Base-by-base conservation (phyloP, 1,139 yeast species). In the Yamadazyma dendronema region DNA sequence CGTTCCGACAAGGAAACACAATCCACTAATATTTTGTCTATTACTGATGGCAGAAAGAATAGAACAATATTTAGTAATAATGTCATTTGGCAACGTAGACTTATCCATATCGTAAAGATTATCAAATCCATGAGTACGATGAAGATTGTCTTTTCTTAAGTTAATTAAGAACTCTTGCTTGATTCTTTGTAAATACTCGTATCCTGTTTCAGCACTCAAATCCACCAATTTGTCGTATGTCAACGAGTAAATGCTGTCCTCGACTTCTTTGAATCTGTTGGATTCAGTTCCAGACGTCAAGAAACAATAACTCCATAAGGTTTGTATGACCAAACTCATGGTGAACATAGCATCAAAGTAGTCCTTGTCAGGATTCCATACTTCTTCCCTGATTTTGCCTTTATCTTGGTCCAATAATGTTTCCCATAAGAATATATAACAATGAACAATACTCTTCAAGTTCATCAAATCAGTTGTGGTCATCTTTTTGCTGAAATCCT, bases 391-490 rank as follows among this genome's bases (percentile, higher is more conserved):
- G 43, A 65, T 65, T 41, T 60, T 61, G 31, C 79, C 76, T 4
- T 32, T 34, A 7, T 37, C 39, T 32, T 70, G 58, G 17, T 40
- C 42, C 31, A 82, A 57, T 61, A 81, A 73, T 54, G 79, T 67
- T 43, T 81, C 84, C 75, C 84, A 81, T 16, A 81, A 55, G 30
- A 78, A 63, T 51, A 80, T 62, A 51, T 77, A 81, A 41, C 85
- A 80, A 53, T 81, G 86, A 6, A 82, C 64, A n/a, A 81, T 77
- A 31, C 79, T 53, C 26, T 70, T 58, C 27, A 61, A 44, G 43
- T 68, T 68, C 16, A 64, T 56, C 32, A 59, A 36, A 29, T 67
- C 70, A 31, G 47, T 71, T 7, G 66, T 30, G 4, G 38, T 52
- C 10, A 52, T 46, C 23, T 52, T 47, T 37, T 10, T 50, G 41